Percentiles rank a stretch among this genome's conserved stretches.
Conservation (phyloP, 495 filamentous ascomycete genomes). For the Cladorrhinum samala region DNA sequence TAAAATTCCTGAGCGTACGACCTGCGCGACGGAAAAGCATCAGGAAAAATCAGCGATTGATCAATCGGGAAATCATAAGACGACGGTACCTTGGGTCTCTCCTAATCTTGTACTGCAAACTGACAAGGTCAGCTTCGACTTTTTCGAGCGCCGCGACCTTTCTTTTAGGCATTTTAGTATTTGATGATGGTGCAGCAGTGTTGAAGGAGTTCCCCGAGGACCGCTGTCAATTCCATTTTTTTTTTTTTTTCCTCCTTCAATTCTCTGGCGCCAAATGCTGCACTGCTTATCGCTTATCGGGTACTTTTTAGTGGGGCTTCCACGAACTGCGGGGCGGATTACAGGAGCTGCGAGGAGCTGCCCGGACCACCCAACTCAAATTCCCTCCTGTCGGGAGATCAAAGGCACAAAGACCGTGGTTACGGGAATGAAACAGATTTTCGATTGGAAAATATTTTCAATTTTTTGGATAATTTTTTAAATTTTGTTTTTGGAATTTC, state of each 20-base stretch:
- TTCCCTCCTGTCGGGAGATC: no score
- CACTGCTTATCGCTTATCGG: conserved; percentile 17
- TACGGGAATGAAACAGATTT: no score
- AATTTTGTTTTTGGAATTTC: no score
- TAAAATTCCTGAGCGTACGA: conserved; percentile 83
- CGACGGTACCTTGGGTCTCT: conserved; percentile 65
- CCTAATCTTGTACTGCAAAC: conserved; percentile 81
- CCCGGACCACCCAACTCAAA: no score
- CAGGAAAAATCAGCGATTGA: conserved; percentile 1
- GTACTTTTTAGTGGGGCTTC: conserved; percentile 14
- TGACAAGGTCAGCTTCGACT: conserved; percentile 85
- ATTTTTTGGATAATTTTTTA: no score
- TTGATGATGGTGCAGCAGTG: neutral
- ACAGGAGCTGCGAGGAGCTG: no score
- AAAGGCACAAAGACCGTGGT: no score
- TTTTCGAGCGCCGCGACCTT: conserved; percentile 90
- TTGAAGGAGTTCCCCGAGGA: conserved; percentile 1
- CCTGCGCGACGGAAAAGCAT: conserved; percentile 26
- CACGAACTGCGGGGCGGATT: neutral
- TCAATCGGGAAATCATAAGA: conserved; percentile 25
- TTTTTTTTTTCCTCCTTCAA: neutral
- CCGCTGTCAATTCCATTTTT: neutral
- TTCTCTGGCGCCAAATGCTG: neutral
- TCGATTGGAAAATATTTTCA: no score
- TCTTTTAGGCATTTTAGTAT: conserved; percentile 66